phyloP scores from a whole-genome alignment of 2,329 filamentous ascomycete genomes.

The Trichophyton schoenleinii region DNA sequence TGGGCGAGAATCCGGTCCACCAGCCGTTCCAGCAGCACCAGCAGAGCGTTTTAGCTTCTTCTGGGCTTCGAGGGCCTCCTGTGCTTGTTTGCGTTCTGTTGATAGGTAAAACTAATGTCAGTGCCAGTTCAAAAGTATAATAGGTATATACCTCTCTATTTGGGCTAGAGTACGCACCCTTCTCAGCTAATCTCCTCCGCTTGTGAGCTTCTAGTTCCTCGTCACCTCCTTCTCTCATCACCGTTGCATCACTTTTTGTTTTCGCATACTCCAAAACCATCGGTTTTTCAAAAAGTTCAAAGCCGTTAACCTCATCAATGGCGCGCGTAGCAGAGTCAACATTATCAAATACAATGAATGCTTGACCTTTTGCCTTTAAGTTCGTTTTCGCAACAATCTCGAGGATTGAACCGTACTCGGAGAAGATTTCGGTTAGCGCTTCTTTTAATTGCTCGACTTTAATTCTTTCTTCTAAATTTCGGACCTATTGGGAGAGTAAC shows the following conservation, averaged over 20 bases:
- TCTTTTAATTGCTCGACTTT: slow-evolving; percentile 66
- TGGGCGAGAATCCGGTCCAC: slow-evolving; percentile 39
- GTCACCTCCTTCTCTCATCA: slow-evolving; percentile 57
- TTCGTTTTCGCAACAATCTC: slow-evolving; percentile 84
- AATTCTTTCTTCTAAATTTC: slow-evolving; percentile 85
- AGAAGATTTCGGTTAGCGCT: slow-evolving; percentile 65
- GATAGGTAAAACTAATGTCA: slow-evolving; percentile 2
- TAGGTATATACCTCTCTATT: not conserved
- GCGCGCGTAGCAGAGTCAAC: slow-evolving; percentile 67
- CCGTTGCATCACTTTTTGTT: slow-evolving; percentile 75
- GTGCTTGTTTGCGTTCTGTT: slow-evolving; percentile 63
- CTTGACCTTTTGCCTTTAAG: slow-evolving; percentile 84
- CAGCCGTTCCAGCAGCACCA: slow-evolving; percentile 34
- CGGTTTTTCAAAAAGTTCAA: slow-evolving; percentile 82
- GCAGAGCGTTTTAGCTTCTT: slow-evolving; percentile 59
- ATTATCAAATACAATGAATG: slow-evolving; percentile 81
- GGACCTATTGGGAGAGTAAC: slow-evolving; percentile 35
- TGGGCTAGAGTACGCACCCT: slow-evolving; percentile 45
- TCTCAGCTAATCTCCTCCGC: slow-evolving; percentile 70
- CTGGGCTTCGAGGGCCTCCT: slow-evolving; percentile 65
- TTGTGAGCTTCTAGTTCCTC: slow-evolving; percentile 85
- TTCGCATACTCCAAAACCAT: slow-evolving; percentile 76
- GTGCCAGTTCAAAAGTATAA: slow-evolving; percentile 14
- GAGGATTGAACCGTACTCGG: slow-evolving; percentile 73
- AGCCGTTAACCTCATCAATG: slow-evolving; percentile 81